phyloP scores from a whole-genome alignment of 192 early-diverging fungal genomes.

The Kickxella alabastrina region DNA sequence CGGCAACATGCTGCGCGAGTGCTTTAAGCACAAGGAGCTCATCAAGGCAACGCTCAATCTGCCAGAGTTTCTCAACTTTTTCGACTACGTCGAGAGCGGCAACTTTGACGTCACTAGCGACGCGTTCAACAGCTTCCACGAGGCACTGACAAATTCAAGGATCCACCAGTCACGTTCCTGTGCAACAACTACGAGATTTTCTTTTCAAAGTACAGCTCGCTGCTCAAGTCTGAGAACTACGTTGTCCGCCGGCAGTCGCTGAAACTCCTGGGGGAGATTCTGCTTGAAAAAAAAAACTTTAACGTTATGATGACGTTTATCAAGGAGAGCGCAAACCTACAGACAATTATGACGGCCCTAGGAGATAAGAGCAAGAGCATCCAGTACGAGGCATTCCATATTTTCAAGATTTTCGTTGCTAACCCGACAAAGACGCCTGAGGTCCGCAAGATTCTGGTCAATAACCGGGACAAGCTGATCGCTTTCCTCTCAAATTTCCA shows the following conservation, averaged over 20 bases:
- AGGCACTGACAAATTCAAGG: slow-evolving; percentile 94
- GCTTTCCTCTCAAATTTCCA: slow-evolving; percentile 88
- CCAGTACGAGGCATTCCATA: slow-evolving; percentile 99
- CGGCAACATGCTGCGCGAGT: slow-evolving; percentile 96
- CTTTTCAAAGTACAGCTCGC: slow-evolving; percentile 64
- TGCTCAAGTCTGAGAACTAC: slow-evolving; percentile 90
- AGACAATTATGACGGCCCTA: slow-evolving; percentile 97
- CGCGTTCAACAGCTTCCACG: slow-evolving; percentile 98
- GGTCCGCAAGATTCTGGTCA: slow-evolving; percentile 85
- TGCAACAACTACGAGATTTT: slow-evolving; percentile 83
- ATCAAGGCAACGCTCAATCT: slow-evolving; percentile 81
- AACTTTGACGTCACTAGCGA: slow-evolving; percentile 99
- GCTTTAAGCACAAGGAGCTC: slow-evolving; percentile 89
- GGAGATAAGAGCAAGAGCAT: slow-evolving; percentile 96
- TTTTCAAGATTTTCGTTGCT: slow-evolving; percentile 99
- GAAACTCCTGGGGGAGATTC: slow-evolving; percentile 96
- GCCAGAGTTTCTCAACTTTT: slow-evolving; percentile 89
- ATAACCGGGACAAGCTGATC: slow-evolving; percentile 89
- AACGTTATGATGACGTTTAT: slow-evolving; percentile 95
- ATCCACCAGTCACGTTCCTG: slow-evolving; percentile 85
- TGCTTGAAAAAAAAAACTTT: slow-evolving; percentile 94
- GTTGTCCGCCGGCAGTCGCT: slow-evolving; percentile 97
- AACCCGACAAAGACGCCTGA: slow-evolving; percentile 95
- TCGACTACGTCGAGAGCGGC: slow-evolving; percentile 91
- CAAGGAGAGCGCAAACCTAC: slow-evolving; percentile 84